Base-by-base conservation (phyloP, 1,139 yeast genomes). In the Yamadazyma triangularis region DNA sequence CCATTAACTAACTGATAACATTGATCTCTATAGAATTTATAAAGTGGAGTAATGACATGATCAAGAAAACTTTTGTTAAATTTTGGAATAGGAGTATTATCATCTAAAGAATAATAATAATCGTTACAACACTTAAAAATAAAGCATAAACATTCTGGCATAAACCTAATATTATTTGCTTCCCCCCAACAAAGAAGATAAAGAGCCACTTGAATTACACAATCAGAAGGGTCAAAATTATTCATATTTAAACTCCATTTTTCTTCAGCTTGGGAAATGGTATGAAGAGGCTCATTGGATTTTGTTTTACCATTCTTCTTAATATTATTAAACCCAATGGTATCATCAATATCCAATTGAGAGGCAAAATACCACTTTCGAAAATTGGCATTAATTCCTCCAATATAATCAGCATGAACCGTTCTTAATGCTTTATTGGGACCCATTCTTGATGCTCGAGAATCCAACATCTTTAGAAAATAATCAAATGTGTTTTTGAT, bases 331-430 rank as follows among this genome's bases (percentile, higher is more conserved):
- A 79, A 79, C 2, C 89, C 91, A 39, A 84, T 67, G 31, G 81
- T 82, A 39, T 83, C 89, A 56, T 88, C 96, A 45, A 86, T 65
- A 57, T 86, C 94, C 39, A 87, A 60, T 60, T 83, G 91, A 26
- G 96, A 88, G 20, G 96, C 96, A 60, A 91, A 87, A 58, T 86
- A 91, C 98, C 98, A 91, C 55, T 85, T 89, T 50, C 85, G 76
- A 62, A 84, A 91, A 59, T 91, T 91, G 19, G 97, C 82, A 40
- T 87, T 77, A 42, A 83, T 84, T 32, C 97, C 97, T 26, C 97
- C 97, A 50, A 91, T 77, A 47, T 80, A 81, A 35, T 82, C 84
- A 0, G 81, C 84, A 54, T 82, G 88, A 27, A 81, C 45, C 0
- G 85, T 68, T 27, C 64, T 53, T 33, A 82, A 58, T 0, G 89